phyloP scores from a whole-genome alignment of 2,329 filamentous ascomycete genomes.

The Fonsecaea monophora region DNA sequence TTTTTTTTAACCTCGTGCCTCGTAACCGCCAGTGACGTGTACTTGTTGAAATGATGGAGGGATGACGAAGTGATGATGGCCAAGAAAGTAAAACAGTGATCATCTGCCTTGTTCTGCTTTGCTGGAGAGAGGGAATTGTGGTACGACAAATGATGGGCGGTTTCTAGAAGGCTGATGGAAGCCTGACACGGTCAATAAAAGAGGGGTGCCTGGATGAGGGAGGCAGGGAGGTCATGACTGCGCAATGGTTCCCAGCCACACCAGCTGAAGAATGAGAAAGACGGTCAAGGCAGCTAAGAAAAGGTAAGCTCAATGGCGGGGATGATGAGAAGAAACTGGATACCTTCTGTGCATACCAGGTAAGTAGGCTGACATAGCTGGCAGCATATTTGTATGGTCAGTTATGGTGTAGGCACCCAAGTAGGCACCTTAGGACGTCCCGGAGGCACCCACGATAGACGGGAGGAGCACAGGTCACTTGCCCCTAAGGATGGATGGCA shows the following conservation, averaged over 20 bases:
- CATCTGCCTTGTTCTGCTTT: conserved; percentile 1
- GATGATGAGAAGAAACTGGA: not conserved
- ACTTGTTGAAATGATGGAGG: not conserved
- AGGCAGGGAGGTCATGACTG: not conserved
- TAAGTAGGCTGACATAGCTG: conserved; percentile 1
- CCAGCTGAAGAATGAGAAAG: not conserved
- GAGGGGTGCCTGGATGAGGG: not conserved
- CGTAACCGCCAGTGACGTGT: conserved; percentile 2
- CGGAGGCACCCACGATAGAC: not conserved
- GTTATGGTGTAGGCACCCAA: no score
- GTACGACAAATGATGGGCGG: conserved; percentile 17
- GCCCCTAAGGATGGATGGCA: not conserved
- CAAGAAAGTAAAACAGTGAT: conserved; percentile 11
- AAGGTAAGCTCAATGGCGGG: not conserved
- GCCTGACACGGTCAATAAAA: not conserved
- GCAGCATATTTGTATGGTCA: not conserved
- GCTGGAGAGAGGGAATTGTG: conserved; percentile 5
- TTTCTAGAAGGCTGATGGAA: conserved; percentile 33
- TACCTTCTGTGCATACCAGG: not conserved
- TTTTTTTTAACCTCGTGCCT: not conserved
- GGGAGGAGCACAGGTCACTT: not conserved
- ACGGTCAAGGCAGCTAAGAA: not conserved
- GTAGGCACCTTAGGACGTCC: no score
- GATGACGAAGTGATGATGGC: conserved; percentile 5
- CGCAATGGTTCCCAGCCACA: no score